Percentiles rank a stretch among this genome's conserved stretches.
Conservation (phyloP, 108 stramenopile genomes). For the Nitzschia palea region DNA sequence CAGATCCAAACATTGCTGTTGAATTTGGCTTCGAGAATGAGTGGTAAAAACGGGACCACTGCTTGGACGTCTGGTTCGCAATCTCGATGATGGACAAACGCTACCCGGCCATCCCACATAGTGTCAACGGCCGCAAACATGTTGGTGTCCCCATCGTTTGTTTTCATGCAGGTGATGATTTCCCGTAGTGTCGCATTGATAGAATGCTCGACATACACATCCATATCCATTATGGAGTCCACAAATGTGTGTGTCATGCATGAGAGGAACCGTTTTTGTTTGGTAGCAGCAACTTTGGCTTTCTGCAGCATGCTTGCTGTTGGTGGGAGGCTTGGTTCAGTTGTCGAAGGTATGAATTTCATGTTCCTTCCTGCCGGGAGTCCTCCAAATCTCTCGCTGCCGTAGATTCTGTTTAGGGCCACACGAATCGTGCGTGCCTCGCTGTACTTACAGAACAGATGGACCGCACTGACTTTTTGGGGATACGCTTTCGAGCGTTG, state of each 20-base stretch:
- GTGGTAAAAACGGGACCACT: neutral
- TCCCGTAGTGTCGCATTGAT: neutral
- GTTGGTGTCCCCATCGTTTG: neutral
- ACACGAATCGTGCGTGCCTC: neutral
- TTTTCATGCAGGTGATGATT: neutral
- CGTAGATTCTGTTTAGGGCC: neutral
- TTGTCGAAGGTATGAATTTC: neutral
- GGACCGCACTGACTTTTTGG: neutral
- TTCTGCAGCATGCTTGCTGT: neutral
- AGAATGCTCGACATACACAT: neutral
- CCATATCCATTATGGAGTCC: neutral
- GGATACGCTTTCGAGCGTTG: neutral
- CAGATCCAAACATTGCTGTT: neutral
- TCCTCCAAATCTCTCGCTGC: neutral
- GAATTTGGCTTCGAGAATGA: neutral
- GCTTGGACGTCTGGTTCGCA: neutral
- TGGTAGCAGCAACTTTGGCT: neutral
- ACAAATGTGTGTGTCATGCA: neutral
- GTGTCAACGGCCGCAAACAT: neutral
- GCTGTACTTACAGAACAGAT: neutral
- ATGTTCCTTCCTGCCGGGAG: neutral
- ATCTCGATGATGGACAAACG: neutral
- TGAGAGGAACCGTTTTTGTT: neutral
- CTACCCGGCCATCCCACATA: neutral
- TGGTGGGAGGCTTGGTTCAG: neutral